phyloP scores from a whole-genome alignment of 2,329 filamentous ascomycete species.

The Colletotrichum truncatum region DNA sequence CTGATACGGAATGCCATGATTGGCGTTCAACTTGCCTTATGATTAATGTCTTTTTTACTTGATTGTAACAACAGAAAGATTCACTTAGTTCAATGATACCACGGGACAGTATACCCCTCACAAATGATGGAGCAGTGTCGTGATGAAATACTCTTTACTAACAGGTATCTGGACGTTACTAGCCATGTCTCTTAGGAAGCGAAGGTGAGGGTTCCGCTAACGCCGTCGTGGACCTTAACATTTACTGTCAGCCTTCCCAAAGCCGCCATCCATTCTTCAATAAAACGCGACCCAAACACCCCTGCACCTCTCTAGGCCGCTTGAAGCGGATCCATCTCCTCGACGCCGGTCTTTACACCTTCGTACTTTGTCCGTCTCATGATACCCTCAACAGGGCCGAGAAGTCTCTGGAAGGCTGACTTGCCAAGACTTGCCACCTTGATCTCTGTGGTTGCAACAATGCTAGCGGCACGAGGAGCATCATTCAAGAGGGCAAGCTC shows the following conservation, averaged over 20 bases:
- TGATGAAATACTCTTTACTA: conserved; percentile 28
- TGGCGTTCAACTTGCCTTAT: neutral
- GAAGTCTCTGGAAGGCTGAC: conserved; percentile 90
- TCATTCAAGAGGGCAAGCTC: conserved; percentile 95
- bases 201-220: conserved; percentile 42
- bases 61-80: neutral
- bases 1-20: neutral
- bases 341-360: conserved; percentile 67
- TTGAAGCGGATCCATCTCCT: conserved; percentile 74
- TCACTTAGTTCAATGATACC: conserved; percentile 16
- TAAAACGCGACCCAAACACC: conserved; percentile 1
- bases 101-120: neutral
- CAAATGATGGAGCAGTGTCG: neutral
- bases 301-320: conserved; percentile 35
- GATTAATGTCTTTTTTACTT: neutral
- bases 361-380: conserved; percentile 82
- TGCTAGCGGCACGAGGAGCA: conserved; percentile 88
- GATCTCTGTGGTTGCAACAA: conserved; percentile 84
- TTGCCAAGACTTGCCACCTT: conserved; percentile 94
- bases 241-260: conserved; percentile 19
- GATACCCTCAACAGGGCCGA: conserved; percentile 93
- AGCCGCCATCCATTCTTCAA: conserved; percentile 22
- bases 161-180: conserved; percentile 45
- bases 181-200: conserved; percentile 45
- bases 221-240: conserved; percentile 27